phyloP scores from a whole-genome alignment of 2,329 filamentous ascomycete genomes.

The Aureobasidium leucospermi region DNA sequence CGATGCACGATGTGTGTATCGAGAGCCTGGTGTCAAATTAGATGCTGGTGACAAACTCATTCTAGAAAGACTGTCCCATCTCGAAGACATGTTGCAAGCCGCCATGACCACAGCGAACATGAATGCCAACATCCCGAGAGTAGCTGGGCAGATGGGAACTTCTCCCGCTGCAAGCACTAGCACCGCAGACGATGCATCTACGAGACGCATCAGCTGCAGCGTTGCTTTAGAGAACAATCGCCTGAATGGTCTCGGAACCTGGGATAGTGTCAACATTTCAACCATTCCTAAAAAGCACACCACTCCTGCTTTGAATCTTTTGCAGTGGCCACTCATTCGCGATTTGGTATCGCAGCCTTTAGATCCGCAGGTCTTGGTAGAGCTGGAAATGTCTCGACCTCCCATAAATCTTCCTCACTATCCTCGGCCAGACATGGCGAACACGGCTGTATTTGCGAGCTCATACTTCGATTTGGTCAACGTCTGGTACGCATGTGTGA shows the following conservation, averaged over 20 bases:
- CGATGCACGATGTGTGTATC: constrained; percentile 75
- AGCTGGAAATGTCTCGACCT: constrained; percentile 72
- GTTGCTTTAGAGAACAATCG: constrained; percentile 20
- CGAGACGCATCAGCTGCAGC: constrained; percentile 12
- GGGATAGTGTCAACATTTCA: constrained; percentile 63
- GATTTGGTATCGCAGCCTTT: constrained; percentile 70
- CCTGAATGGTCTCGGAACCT: constrained; percentile 59
- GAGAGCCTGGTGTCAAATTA: constrained; percentile 79
- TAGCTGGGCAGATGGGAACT: background rate
- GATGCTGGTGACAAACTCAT: constrained; percentile 83
- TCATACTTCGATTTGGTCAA: constrained; percentile 77
- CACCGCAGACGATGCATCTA: constrained; percentile 26
- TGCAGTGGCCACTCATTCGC: constrained; percentile 74
- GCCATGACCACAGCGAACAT: constrained; percentile 5
- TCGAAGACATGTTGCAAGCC: constrained; percentile 71
- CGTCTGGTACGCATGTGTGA: constrained; percentile 79
- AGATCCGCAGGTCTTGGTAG: constrained; percentile 72
- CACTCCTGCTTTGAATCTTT: constrained; percentile 67
- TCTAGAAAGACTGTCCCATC: constrained; percentile 67
- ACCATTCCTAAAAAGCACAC: constrained; percentile 82
- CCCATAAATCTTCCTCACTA: constrained; percentile 55
- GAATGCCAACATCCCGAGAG: background rate
- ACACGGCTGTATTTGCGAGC: constrained; percentile 66
- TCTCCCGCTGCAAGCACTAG: constrained; percentile 39
- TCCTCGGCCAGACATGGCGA: constrained; percentile 63